A percentile compares a stretch with the other conserved stretches of the same genome.
Conservation (phyloP, 345 rosid species). For the Anacardium occidentale region DNA sequence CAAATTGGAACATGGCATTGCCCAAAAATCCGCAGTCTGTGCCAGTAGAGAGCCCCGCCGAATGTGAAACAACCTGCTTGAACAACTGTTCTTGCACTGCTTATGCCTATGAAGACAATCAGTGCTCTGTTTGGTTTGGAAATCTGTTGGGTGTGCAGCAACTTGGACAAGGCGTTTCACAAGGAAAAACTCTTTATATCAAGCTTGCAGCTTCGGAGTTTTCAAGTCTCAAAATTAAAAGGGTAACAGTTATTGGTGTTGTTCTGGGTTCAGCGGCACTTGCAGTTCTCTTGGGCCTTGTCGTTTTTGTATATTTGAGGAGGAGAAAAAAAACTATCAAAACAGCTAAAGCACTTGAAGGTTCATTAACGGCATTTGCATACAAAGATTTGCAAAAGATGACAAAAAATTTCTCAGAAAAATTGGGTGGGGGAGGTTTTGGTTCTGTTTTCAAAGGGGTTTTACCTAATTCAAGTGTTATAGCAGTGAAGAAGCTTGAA, state of each 20-base stretch:
- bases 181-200: constrained; percentile 15
- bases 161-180: not conserved
- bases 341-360: too few species aligned
- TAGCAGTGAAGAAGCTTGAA: too few species aligned
- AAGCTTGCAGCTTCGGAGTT: too few species aligned
- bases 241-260: constrained; percentile 13
- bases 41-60: not conserved
- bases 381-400: too few species aligned
- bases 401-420: too few species aligned
- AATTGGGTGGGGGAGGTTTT: too few species aligned
- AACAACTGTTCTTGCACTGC: constrained; percentile 37
- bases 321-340: too few species aligned
- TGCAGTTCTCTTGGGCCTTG: too few species aligned
- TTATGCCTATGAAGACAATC: constrained; percentile 19
- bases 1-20: not conserved
- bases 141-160: constrained; percentile 4
- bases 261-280: constrained; percentile 26
- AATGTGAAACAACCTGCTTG: constrained; percentile 26
- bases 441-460: too few species aligned
- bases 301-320: too few species aligned
- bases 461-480: too few species aligned
- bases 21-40: not conserved
- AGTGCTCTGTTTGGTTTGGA: constrained; percentile 25
- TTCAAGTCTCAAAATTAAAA: constrained; percentile 30
- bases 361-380: too few species aligned